These are phyloP conservation scores for Yamadazyma dendronema DNA, from an alignment of 1,139 yeast genomes.

Conservation along the genomic window DNA sequence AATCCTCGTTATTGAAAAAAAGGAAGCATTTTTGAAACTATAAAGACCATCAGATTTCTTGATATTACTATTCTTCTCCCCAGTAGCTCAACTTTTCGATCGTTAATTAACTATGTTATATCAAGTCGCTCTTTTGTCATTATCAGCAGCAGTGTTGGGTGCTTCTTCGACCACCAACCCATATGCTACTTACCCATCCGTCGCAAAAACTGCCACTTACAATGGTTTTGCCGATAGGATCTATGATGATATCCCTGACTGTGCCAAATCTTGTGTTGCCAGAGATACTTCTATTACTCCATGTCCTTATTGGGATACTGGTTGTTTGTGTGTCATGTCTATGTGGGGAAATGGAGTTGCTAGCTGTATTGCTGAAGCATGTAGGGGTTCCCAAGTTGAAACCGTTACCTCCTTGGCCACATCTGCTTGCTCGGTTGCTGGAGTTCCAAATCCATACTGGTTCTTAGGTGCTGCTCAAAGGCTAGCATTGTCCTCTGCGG, in stretches of 20 bases:
- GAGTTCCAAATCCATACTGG: slow-evolving; percentile 25
- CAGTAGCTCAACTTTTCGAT: too few species aligned
- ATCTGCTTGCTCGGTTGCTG: slow-evolving; percentile 22
- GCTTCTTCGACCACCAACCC: slow-evolving; percentile 10
- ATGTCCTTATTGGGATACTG: slow-evolving; percentile 46
- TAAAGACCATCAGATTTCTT: too few species aligned
- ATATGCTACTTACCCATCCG: slow-evolving; percentile 40
- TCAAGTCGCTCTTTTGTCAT: slow-evolving; percentile 4
- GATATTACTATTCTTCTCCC: too few species aligned
- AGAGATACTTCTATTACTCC: slow-evolving; percentile 35
- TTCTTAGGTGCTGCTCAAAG: slow-evolving; percentile 28
- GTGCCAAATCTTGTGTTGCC: slow-evolving; percentile 44
- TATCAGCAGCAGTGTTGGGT: slow-evolving; percentile 1
- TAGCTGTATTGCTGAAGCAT: slow-evolving; percentile 27
- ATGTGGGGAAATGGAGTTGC: slow-evolving; percentile 27
- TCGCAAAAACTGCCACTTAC: slow-evolving; percentile 47
- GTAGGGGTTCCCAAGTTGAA: slow-evolving; percentile 27
- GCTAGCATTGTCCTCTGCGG: slow-evolving; percentile 32
- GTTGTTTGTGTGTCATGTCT: slow-evolving; percentile 37
- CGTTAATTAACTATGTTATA: background rate
- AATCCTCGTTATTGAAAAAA: too few species aligned
- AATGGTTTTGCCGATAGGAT: slow-evolving; percentile 54
- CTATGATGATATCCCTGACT: slow-evolving; percentile 31
- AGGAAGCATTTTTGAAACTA: too few species aligned
- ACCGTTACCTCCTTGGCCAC: slow-evolving; percentile 26